Evolutionary conservation across 257 asterid species (phyloP).

Genomic region (Apocynum venetum): DNA sequence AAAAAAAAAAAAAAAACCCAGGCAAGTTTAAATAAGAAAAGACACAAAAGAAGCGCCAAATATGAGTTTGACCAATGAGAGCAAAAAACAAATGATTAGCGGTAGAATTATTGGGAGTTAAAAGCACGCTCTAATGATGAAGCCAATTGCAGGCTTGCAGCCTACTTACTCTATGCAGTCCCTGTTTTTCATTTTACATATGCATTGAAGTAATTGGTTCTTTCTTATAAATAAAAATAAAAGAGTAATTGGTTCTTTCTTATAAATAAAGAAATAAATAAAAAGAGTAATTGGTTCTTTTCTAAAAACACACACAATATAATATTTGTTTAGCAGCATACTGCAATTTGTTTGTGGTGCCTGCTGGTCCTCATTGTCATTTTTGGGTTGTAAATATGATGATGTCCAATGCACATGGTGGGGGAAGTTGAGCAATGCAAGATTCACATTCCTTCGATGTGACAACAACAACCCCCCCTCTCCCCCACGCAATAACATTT

Average conservation of each 20-base stretch:
- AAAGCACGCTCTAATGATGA: constrained; percentile 16
- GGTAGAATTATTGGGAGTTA: neutral
- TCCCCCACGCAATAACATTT: too few species aligned
- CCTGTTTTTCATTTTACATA: neutral
- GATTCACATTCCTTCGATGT: too few species aligned
- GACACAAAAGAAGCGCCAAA: constrained; percentile 14
- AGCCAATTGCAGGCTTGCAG: neutral
- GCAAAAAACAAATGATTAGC: neutral
- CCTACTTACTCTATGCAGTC: neutral
- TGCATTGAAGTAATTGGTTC: neutral
- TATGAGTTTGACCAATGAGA: neutral
- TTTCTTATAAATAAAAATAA: too few species aligned
- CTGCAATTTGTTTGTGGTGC: too few species aligned
- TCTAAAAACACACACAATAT: neutral
- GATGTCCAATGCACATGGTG: constrained; percentile 13
- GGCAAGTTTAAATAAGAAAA: neutral
- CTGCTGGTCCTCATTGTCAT: too few species aligned
- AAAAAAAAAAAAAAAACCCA: neutral
- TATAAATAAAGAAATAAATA: too few species aligned
- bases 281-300: neutral
- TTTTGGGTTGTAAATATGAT: neutral
- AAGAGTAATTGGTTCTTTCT: neutral
- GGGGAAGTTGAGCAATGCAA: neutral
- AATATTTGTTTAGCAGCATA: too few species aligned
- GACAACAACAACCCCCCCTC: neutral